Evolutionary conservation across 1,284 basidiomycete species (phyloP).

Genomic region (Porogramme epimiltina): DNA sequence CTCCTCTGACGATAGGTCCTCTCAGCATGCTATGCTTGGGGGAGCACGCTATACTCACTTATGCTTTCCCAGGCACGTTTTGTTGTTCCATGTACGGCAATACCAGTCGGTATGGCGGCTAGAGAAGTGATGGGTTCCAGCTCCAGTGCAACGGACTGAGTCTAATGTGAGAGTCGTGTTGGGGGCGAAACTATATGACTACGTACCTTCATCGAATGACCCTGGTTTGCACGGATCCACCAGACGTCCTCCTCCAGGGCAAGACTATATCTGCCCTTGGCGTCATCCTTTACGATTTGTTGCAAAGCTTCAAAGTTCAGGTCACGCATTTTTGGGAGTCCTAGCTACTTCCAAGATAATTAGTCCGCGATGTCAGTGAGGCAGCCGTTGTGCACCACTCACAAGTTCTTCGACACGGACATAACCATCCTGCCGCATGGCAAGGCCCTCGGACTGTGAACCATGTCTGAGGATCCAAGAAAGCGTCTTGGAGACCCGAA

Average conservation of each 20-base stretch:
- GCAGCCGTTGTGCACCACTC: conserved; percentile 26
- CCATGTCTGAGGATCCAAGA: conserved; percentile 88
- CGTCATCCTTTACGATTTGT: conserved; percentile 73
- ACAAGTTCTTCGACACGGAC: conserved; percentile 77
- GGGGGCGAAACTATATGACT: conserved; percentile 12
- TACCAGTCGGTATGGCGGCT: conserved; percentile 57
- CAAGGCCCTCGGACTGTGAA: conserved; percentile 72
- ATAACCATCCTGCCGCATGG: conserved; percentile 81
- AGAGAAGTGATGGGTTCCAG: conserved; percentile 62
- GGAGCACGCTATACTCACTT: conserved; percentile 42
- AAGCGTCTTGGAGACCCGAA: conserved; percentile 74
- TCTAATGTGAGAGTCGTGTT: no score
- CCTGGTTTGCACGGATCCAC: conserved; percentile 95
- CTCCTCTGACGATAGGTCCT: conserved; percentile 40
- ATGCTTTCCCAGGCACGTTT: conserved; percentile 71
- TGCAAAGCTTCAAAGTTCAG: conserved; percentile 60
- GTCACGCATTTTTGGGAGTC: conserved; percentile 29
- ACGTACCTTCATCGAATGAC: conserved; percentile 82
- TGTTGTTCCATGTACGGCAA: conserved; percentile 82
- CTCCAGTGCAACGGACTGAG: conserved; percentile 67
- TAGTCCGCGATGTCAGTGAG: background rate
- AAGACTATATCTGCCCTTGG: conserved; percentile 80
- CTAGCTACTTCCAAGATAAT: conserved; percentile 27
- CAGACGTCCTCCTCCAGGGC: conserved; percentile 46
- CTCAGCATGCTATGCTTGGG: background rate